Evolutionary conservation across 1,139 yeast genomes (phyloP).

Genomic region (Kodamaea sp.): DNA sequence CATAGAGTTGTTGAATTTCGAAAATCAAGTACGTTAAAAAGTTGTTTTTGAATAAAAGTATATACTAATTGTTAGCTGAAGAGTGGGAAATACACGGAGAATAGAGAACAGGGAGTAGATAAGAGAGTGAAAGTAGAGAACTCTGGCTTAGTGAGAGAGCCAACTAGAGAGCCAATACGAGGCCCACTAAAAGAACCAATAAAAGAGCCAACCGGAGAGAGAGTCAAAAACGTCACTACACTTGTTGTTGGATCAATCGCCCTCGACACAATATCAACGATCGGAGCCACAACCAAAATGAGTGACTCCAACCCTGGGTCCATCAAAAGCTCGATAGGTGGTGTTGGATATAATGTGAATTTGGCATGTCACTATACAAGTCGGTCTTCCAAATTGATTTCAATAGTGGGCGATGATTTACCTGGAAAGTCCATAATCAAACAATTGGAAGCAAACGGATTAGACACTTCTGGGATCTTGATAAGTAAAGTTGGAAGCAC

Average conservation of each 20-base stretch:
- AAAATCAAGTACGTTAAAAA: slow-evolving; percentile 12
- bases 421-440: slow-evolving; percentile 44
- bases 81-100: neutral
- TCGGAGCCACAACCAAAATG: slow-evolving; percentile 27
- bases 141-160: too few species aligned
- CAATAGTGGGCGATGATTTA: slow-evolving; percentile 58
- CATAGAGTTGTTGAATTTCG: slow-evolving; percentile 40
- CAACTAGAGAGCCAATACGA: too few species aligned
- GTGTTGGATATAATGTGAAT: slow-evolving; percentile 79
- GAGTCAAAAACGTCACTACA: neutral
- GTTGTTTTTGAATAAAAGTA: too few species aligned
- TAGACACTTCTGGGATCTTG: slow-evolving; percentile 44
- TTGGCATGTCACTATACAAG: slow-evolving; percentile 41
- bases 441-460: slow-evolving; percentile 20
- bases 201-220: too few species aligned
- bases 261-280: slow-evolving; percentile 58
- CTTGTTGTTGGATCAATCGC: slow-evolving; percentile 75
- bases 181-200: too few species aligned
- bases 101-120: neutral
- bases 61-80: slow-evolving; percentile 1
- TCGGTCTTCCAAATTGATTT: slow-evolving; percentile 41
- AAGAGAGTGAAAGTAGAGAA: too few species aligned
- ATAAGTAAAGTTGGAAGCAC: slow-evolving; percentile 31
- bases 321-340: slow-evolving; percentile 61
- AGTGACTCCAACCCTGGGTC: slow-evolving; percentile 75